Percentiles rank a stretch among this genome's conserved stretches.
phyloP scores from a whole-genome alignment of 2,329 filamentous ascomycete genomes.

The Fusarium floridanum region DNA sequence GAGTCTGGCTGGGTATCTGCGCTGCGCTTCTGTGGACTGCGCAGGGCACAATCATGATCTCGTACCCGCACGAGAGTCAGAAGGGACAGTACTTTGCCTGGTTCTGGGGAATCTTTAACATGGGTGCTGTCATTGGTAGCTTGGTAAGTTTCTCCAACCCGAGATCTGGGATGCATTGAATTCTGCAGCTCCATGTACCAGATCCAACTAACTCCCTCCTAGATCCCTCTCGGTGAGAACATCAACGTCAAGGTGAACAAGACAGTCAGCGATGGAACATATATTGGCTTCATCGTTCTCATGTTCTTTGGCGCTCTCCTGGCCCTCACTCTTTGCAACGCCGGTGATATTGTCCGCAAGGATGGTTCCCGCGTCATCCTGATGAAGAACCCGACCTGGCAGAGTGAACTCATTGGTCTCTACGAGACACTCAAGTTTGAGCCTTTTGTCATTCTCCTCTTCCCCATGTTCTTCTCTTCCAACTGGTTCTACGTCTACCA shows the following conservation, averaged over 20 bases:
- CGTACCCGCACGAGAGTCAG: slow-evolving; percentile 82
- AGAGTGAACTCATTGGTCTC: slow-evolving; percentile 81
- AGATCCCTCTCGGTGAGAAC: slow-evolving; percentile 59
- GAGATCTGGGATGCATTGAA: not conserved
- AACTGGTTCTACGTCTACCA: slow-evolving; percentile 91
- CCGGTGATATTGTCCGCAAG: slow-evolving; percentile 77
- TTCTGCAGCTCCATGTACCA: not conserved
- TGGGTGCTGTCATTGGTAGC: slow-evolving; percentile 89
- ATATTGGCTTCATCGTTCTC: slow-evolving; percentile 88
- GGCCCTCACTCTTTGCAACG: slow-evolving; percentile 77
- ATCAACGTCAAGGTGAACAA: slow-evolving; percentile 44
- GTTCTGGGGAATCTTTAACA: slow-evolving; percentile 97
- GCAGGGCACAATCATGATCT: slow-evolving; percentile 90
- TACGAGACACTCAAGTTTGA: slow-evolving; percentile 78
- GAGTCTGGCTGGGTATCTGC: slow-evolving; percentile 81
- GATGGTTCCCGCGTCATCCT: slow-evolving; percentile 86
- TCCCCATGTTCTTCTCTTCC: slow-evolving; percentile 85
- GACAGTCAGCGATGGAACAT: slow-evolving; percentile 81
- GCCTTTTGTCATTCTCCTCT: slow-evolving; percentile 77
- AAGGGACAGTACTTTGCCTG: slow-evolving; percentile 91
- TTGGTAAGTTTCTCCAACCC: slow-evolving; percentile 57
- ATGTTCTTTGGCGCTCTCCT: slow-evolving; percentile 80
- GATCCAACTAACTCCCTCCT: slow-evolving; percentile 45
- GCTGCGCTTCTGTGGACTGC: slow-evolving; percentile 86
- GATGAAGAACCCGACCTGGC: slow-evolving; percentile 93